These are phyloP conservation scores for Hibiscus tridactylites DNA, from an alignment of 345 rosid genomes.

Conservation along the genomic window DNA sequence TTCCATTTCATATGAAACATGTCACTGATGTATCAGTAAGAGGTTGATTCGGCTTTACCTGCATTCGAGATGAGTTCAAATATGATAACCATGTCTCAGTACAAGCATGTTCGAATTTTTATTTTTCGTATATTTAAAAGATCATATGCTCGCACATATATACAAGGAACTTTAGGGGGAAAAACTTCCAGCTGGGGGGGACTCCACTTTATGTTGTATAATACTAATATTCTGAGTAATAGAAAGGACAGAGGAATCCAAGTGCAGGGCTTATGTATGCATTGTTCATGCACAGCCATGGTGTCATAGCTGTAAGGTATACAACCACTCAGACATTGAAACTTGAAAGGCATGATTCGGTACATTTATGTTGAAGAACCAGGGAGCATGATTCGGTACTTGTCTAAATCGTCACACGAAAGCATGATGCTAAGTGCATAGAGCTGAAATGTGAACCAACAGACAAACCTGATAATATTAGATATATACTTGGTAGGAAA, in stretches of 20 bases:
- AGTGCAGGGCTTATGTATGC: background rate
- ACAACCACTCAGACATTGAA: background rate
- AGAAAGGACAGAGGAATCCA: background rate
- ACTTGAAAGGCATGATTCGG: background rate
- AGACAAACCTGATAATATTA: background rate
- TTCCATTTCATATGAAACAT: too few species aligned
- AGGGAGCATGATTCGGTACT: background rate
- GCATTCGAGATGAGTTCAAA: background rate
- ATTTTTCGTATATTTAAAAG: background rate
- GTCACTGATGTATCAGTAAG: too few species aligned
- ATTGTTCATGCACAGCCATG: background rate
- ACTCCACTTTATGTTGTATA: background rate
- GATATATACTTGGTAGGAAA: too few species aligned
- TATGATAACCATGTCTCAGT: background rate
- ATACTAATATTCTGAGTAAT: background rate
- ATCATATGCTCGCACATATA: background rate
- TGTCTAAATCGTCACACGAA: background rate
- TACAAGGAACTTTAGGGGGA: background rate
- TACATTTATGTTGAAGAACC: slow-evolving; percentile 3
- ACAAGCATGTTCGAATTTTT: background rate
- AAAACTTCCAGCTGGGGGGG: background rate
- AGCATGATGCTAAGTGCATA: background rate
- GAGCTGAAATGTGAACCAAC: background rate
- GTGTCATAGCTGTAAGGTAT: background rate
- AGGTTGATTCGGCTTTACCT: background rate